Base-by-base conservation (phyloP, 192 early-diverging fungal species). In the Backusella parvicylindrica region DNA sequence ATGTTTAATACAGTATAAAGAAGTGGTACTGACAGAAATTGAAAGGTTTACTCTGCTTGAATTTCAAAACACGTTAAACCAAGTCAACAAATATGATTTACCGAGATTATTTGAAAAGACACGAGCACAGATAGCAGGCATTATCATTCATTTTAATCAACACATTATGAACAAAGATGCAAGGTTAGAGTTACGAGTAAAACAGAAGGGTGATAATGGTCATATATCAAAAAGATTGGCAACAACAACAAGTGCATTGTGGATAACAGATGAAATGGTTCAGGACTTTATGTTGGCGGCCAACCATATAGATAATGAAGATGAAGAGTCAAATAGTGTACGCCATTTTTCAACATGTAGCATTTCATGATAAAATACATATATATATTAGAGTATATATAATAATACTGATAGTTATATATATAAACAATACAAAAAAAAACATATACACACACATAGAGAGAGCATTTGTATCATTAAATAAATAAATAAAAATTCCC, bases 101-200 rank as follows among this genome's bases (percentile, higher is more conserved):
- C 68, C 68, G 11, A 43, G 26, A 13, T 23, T 70, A 31, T 70
- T 70, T 70, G 68, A 70, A 47, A 70, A 70, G 41, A 70, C 68
- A 1, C 40, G 68, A 18, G 68, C 68, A 13, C 68, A 70, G 40
- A 70, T 70, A 12, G 37, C 68, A 16, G 68, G 68, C 6, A 70
- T 70, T 28, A 8, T 70, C 5, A 31, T 47, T 15, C 68, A 70
- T 38, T 70, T 70, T 47, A 70, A 70, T 30, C 21, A 37, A 30
- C 68, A 70, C 16, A 70, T 40, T 3, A 70, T 70, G 68, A 30
- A 28, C 23, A 11, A 47, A 7, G 26, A 47, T 70, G 9, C 53
- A 60, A 37, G 40, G 15, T 15, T 70, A 18, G 68, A 70, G 40
- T 32, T 70, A 32, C 23, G 40, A 2, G 40, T 47, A 6, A 70